phyloP scores from a whole-genome alignment of 768 basidiomycete genomes.

The Termitomyces sp. region DNA sequence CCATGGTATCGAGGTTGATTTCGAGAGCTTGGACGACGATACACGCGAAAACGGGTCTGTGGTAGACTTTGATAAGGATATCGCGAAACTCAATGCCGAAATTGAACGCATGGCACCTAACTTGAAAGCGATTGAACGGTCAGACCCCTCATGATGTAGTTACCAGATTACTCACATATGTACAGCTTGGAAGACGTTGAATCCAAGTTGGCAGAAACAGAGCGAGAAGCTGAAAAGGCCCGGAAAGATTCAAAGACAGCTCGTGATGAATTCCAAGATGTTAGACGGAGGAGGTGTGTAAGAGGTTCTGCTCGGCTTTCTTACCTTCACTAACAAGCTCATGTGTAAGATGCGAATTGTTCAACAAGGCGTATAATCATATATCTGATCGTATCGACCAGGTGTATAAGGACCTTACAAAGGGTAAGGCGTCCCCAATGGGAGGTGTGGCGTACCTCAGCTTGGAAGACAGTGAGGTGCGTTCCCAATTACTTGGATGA shows the following conservation, averaged over 20 bases:
- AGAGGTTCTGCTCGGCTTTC: background rate
- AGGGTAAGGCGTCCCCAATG: constrained; percentile 89
- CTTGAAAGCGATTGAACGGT: constrained; percentile 93
- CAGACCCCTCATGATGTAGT: constrained; percentile 17
- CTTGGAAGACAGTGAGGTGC: constrained; percentile 91
- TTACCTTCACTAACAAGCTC: background rate
- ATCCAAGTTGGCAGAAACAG: constrained; percentile 79
- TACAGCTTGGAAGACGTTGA: constrained; percentile 84
- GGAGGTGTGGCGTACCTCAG: constrained; percentile 96
- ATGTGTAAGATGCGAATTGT: constrained; percentile 58
- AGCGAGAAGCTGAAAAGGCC: constrained; percentile 89
- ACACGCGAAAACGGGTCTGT: constrained; percentile 65
- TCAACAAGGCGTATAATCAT: constrained; percentile 95
- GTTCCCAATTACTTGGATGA: constrained; percentile 11
- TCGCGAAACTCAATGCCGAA: constrained; percentile 67
- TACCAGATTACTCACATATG: background rate
- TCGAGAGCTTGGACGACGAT: constrained; percentile 66
- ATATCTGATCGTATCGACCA: constrained; percentile 93
- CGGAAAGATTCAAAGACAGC: constrained; percentile 85
- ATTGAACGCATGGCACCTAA: constrained; percentile 96
- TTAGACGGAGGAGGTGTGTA: constrained; percentile 71
- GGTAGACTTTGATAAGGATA: constrained; percentile 69
- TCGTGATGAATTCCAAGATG: constrained; percentile 87
- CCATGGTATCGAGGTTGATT: constrained; percentile 90
- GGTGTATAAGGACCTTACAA: constrained; percentile 97